Evolutionary conservation across 2,329 filamentous ascomycete species (phyloP), one percentile per base, ranked within the genome.

Genomic region (Ophiostoma perfectum): DNA sequence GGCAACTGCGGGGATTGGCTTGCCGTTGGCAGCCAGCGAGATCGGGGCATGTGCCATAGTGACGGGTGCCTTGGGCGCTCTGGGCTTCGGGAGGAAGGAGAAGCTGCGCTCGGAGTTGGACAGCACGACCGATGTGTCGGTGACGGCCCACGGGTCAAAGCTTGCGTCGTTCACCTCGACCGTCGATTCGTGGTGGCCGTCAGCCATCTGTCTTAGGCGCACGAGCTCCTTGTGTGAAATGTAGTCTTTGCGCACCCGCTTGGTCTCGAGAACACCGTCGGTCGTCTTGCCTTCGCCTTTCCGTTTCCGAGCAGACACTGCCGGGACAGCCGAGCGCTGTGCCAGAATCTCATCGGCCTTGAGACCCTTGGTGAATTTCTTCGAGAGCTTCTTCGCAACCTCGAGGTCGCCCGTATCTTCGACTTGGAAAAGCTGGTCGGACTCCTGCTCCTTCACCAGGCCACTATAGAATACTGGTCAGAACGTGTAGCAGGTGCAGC

Each of bases 321-420:
- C 89, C 4, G 92, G 90, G 8, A 98, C 85, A 12, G 88, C 88
- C 47, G 93, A 97, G 71, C 95, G 89, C 75, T 89, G 84, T 42
- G 90, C 88, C 73, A 99, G 88, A 72, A 99, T 98, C 76, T 98
- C 91, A 76, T 99, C 94, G 72, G 89, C 88, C 79, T 92, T 96
- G 73, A 99, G 86, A 5, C 85, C 84, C 80, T 96, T 97, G 76
- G 88, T 86, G 66, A 67, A 66, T 64, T 71, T 71, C 71, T 86
- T 83, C 74, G 87, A 83, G 71, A 85, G 80, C 75, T 88, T 90
- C 74, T 83, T 84, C 68, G 86, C 82, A 70, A 93, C 86, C 66
- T 84, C 81, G 65, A 83, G 79, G 74, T 93, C 89, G 70, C 93
- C 92, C 65, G 83, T 82, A 1, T 87, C 87, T 76, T 98, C 95